Conservation (phyloP, 2,329 filamentous ascomycete species). For the Scedosporium boydii region DNA sequence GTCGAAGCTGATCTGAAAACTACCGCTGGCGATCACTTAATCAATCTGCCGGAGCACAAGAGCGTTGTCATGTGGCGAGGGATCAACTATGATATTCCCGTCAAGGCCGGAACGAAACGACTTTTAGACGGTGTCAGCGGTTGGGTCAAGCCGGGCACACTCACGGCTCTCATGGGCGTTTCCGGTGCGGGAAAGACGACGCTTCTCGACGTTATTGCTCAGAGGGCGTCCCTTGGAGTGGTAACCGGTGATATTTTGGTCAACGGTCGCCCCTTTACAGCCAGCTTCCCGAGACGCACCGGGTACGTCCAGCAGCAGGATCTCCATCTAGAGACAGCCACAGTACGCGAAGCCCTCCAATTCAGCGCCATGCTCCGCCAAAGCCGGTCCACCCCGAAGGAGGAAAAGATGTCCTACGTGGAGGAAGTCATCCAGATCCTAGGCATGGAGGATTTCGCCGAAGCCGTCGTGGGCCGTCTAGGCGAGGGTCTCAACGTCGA, state of each 20-base stretch:
- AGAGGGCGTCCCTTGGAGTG: constrained; percentile 61
- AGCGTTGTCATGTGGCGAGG: not conserved
- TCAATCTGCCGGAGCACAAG: not conserved
- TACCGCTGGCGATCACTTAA: not conserved
- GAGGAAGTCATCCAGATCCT: constrained; percentile 45
- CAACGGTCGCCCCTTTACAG: constrained; percentile 55
- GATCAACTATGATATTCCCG: not conserved
- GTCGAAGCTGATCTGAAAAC: too few relatives aligned
- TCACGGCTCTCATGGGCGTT: constrained; percentile 59
- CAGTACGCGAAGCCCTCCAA: constrained; percentile 31
- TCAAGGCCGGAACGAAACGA: constrained; percentile 52
- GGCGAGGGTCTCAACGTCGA: constrained; percentile 38
- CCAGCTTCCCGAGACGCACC: constrained; percentile 61
- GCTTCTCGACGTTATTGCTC: constrained; percentile 53
- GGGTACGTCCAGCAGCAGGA: constrained; percentile 65
- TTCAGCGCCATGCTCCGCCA: constrained; percentile 37
- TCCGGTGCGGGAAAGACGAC: constrained; percentile 52
- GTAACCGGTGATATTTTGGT: constrained; percentile 62
- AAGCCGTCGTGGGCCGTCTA: constrained; percentile 37
- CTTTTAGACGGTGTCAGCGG: constrained; percentile 64
- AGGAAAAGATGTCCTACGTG: constrained; percentile 42
- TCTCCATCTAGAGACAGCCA: constrained; percentile 30
- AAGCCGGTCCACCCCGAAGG: constrained; percentile 27
- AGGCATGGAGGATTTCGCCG: constrained; percentile 45
- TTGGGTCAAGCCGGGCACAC: constrained; percentile 65